These are phyloP conservation scores for Claviceps pusilla DNA, from an alignment of 2,329 filamentous ascomycete genomes.

Conservation along the genomic window DNA sequence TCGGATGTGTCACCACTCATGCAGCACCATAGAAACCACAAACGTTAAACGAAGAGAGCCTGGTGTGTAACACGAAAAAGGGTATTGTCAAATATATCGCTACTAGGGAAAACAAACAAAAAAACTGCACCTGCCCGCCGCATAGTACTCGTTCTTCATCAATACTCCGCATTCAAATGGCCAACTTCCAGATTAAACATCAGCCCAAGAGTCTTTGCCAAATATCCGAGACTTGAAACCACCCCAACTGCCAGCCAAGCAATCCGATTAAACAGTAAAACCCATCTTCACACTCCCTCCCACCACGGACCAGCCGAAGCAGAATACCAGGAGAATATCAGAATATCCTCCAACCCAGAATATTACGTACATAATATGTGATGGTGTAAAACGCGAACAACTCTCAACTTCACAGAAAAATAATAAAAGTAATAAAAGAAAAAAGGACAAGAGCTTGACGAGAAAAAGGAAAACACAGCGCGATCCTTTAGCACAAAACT, in stretches of 20 bases:
- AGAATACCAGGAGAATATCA: conserved; percentile 7
- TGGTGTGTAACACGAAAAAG: not conserved
- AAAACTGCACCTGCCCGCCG: not conserved
- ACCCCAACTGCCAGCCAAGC: not conserved
- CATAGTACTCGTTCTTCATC: conserved; percentile 2
- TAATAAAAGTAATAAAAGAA: too few relatives aligned
- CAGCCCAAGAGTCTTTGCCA: not conserved
- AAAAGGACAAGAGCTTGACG: not conserved
- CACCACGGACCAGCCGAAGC: conserved; percentile 21
- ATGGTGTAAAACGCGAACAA: not conserved
- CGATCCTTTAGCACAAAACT: not conserved
- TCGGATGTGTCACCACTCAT: too few relatives aligned
- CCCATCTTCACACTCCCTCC: conserved; percentile 1
- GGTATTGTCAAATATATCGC: conserved; percentile 1
- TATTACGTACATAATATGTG: conserved; percentile 10
- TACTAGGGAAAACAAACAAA: not conserved
- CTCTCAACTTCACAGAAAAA: not conserved
- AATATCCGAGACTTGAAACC: not conserved
- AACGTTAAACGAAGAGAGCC: not conserved
- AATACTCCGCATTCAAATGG: conserved; percentile 4
- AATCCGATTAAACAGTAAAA: not conserved
- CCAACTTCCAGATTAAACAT: not conserved
- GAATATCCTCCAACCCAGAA: conserved; percentile 8
- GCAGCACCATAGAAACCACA: too few relatives aligned
- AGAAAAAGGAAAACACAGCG: not conserved